Evolutionary conservation across 2,329 filamentous ascomycete genomes (phyloP).

Genomic region (Lasiodiplodia sp.): DNA sequence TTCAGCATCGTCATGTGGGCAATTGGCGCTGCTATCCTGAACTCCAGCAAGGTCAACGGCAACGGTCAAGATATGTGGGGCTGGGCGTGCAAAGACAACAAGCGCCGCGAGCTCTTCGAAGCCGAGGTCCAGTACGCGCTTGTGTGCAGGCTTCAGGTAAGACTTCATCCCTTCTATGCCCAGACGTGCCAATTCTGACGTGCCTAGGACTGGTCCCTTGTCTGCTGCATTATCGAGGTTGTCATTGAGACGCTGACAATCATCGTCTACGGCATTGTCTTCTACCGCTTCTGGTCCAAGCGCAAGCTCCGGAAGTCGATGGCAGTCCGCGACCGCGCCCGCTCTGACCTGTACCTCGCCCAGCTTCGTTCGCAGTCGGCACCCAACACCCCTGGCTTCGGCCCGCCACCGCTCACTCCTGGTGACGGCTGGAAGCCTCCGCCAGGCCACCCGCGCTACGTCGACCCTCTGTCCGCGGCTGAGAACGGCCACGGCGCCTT

Average conservation of each 20-base stretch:
- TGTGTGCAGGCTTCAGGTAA: conserved; percentile 85
- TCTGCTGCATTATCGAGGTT: conserved; percentile 97
- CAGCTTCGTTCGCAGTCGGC: conserved; percentile 76
- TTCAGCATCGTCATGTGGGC: conserved; percentile 94
- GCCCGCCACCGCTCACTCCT: conserved; percentile 69
- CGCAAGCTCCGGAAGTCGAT: conserved; percentile 95
- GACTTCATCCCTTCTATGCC: conserved; percentile 35
- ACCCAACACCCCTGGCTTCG: conserved; percentile 90
- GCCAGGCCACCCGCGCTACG: conserved; percentile 50
- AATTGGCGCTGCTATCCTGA: conserved; percentile 82
- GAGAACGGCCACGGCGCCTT: conserved; percentile 58
- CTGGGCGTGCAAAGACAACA: conserved; percentile 95
- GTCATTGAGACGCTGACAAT: conserved; percentile 93
- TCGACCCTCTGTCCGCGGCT: conserved; percentile 50
- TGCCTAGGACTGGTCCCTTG: conserved; percentile 85
- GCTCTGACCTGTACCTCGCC: conserved; percentile 91
- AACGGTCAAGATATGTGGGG: conserved; percentile 93
- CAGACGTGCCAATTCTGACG: conserved; percentile 28
- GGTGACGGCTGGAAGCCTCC: conserved; percentile 56
- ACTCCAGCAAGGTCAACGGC: conserved; percentile 75
- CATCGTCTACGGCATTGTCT: conserved; percentile 89
- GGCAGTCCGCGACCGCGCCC: conserved; percentile 91
- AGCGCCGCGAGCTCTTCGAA: conserved; percentile 76
- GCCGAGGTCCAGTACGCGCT: conserved; percentile 87
- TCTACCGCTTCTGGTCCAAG: conserved; percentile 98